Evolutionary conservation across 1,284 basidiomycete genomes (phyloP).

Genomic region (Schizophyllum commune): DNA sequence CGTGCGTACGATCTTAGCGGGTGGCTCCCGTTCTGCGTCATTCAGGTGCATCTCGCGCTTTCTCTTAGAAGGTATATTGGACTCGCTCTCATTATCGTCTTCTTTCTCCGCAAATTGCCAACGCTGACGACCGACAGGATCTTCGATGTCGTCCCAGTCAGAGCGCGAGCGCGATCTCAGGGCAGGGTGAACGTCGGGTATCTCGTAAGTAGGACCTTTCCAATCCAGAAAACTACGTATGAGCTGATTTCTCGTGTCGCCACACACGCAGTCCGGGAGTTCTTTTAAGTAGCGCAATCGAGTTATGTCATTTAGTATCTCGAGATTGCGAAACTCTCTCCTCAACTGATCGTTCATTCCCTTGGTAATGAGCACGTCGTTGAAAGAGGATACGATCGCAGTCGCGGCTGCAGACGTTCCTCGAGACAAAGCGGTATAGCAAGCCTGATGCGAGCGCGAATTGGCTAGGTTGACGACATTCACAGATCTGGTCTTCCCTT

Average conservation of each 20-base stretch:
- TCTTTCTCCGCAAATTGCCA: background rate
- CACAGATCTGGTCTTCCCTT: too few relatives aligned
- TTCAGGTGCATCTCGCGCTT: too few relatives aligned
- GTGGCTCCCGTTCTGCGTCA: too few relatives aligned
- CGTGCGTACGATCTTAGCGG: background rate
- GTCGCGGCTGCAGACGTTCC: too few relatives aligned
- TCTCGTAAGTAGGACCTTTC: background rate
- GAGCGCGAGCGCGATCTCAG: background rate
- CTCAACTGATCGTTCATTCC: too few relatives aligned
- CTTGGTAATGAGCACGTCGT: too few relatives aligned
- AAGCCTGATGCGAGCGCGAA: too few relatives aligned
- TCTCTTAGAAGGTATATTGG: background rate
- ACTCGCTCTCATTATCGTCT: too few relatives aligned
- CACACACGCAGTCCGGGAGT: background rate
- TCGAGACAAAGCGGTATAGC: too few relatives aligned
- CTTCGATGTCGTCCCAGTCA: background rate
- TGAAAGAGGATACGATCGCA: too few relatives aligned
- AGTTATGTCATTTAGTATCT: background rate
- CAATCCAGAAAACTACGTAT: background rate
- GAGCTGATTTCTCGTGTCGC: background rate
- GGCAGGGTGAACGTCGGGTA: background rate
- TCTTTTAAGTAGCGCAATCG: background rate
- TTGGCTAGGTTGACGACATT: too few relatives aligned
- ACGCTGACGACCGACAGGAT: background rate
- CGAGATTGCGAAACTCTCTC: too few relatives aligned